Evolutionary conservation across 176 grass and related monocot genomes (phyloP), one percentile per base, ranked within the genome.

Genomic region (Neostapfia colusana): DNA sequence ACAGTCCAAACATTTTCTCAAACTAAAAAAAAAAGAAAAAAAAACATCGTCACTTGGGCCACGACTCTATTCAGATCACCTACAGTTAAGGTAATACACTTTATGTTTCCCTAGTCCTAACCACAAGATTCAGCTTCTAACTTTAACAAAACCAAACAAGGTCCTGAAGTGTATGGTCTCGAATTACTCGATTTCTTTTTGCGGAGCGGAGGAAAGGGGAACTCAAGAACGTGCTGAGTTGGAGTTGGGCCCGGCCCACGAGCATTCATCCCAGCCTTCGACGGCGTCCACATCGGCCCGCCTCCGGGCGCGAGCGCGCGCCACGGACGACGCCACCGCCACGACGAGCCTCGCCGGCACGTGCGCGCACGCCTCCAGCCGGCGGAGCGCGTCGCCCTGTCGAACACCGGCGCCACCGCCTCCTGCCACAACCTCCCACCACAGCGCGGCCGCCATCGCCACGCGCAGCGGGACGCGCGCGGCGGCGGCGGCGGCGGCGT

Each of bases 211-310:
- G 48, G 14, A 50, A 48, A 13, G 0, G 45, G 45, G 1, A 48
- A 17, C 43, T 48, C 69, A 51, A 2, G 63, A 21, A 6, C 73
- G 66, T 15, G 8, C 0, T 21, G 36, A 35, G 23, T 4, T 44
- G 44, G 37, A 11, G 2, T 40, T 65, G 69, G 74, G 68, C 48
- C 35, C 67, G 41, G 35, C 0, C 45, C 26, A 85, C 11, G 81
- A 53, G 63, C 78, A 96, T 75, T 96, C 89, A 23, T 81, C 89
- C 89, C 85, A 96, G 4, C 84, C 93, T 55, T 90, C 92, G 49
- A 63, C 75, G 46, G 31, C 25, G 49, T 24, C 85, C 27, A n/a
- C 41, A 55, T 39, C 74, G 55, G 37, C 42, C 60, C 61, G 71
- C 55, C 72, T 65, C 70, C 55, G 60, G 1, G 71, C 79, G 20